Evolutionary conservation across 345 rosid genomes (phyloP), one percentile per base, ranked within the genome.

Genomic region (Erodium maritimum): DNA sequence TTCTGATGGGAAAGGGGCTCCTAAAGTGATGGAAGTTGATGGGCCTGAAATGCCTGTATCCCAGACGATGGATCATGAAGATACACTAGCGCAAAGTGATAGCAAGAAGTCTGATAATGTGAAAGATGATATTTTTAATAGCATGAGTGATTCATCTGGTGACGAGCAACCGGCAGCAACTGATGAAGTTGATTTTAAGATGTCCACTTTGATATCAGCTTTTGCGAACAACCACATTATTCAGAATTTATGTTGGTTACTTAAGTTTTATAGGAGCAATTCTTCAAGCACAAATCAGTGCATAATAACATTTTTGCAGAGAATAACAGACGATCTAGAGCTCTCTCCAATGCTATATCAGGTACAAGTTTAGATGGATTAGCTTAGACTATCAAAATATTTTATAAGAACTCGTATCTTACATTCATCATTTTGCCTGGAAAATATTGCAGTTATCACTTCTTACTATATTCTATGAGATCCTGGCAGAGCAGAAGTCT

Each of bases 271-370:
- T 71, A 82, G 79, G 78, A 83, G 74, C 72, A 89, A 89, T 79
- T 71, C 89, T 52, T 59, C 57, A 48, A 71, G 67, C 67, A 85
- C 86, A 34, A 89, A 89, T 69, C 81, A 70, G 72, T 83, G 78
- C 67, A 63, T 87, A 34, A 45, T 89, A 68, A 65, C 82, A 69
- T 79, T 87, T 65, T 65, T 93, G 72, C 77, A 68, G 77, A 82
- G 81, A 70, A 85, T 93, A 68, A 82, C 91, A 22, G 91, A 83
- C 67, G 95, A 87, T 61, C 72, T 89, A 14, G 91, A 80, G 69
- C 95, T 93, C 23, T 69, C 96, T 68, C 96, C 96, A 52, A 89
- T 93, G 96, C 75, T 93, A 71, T 93, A 87, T 82, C 96, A 89
- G 99, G 99, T 93, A 20, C 53, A 56, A 60, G 16, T 51, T 21